Conservation (phyloP, 2,329 filamentous ascomycete genomes). For the Ilyonectria sp. region DNA sequence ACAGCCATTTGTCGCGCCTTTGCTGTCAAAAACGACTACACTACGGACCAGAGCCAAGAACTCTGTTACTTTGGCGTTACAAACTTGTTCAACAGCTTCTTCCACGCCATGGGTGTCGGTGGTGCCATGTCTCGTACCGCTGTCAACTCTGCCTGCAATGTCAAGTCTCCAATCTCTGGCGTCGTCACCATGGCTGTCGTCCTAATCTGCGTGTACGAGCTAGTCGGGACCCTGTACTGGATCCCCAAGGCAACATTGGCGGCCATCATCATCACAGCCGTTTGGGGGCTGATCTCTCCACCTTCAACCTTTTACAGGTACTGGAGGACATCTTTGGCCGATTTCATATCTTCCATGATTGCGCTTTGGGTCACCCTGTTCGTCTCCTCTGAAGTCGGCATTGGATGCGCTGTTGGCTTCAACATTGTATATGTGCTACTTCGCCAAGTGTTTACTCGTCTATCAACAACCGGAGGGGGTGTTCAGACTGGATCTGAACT, state of each 20-base stretch:
- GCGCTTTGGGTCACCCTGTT: constrained; percentile 77
- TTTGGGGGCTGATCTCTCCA: constrained; percentile 73
- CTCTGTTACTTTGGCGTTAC: constrained; percentile 74
- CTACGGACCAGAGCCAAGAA: constrained; percentile 76
- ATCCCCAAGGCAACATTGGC: constrained; percentile 77
- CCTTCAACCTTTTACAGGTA: constrained; percentile 73
- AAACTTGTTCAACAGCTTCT: constrained; percentile 77
- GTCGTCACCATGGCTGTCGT: constrained; percentile 74
- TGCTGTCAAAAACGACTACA: constrained; percentile 73
- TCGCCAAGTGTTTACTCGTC: constrained; percentile 68
- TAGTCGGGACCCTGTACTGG: constrained; percentile 75
- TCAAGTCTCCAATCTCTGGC: constrained; percentile 73
- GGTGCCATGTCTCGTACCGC: constrained; percentile 78
- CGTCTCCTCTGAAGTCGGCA: constrained; percentile 72
- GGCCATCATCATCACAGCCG: constrained; percentile 77
- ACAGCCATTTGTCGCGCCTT: constrained; percentile 77
- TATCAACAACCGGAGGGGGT: constrained; percentile 49
- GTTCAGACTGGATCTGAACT: constrained; percentile 50
- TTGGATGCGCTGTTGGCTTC: constrained; percentile 73
- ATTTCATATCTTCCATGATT: constrained; percentile 75
- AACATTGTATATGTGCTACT: constrained; percentile 74
- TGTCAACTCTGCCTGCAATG: constrained; percentile 76
- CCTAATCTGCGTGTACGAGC: constrained; percentile 73
- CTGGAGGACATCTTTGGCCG: constrained; percentile 75
- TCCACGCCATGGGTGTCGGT: constrained; percentile 74